Base-by-base conservation (phyloP, 495 filamentous ascomycete genomes). In the Penicillium canescens region DNA sequence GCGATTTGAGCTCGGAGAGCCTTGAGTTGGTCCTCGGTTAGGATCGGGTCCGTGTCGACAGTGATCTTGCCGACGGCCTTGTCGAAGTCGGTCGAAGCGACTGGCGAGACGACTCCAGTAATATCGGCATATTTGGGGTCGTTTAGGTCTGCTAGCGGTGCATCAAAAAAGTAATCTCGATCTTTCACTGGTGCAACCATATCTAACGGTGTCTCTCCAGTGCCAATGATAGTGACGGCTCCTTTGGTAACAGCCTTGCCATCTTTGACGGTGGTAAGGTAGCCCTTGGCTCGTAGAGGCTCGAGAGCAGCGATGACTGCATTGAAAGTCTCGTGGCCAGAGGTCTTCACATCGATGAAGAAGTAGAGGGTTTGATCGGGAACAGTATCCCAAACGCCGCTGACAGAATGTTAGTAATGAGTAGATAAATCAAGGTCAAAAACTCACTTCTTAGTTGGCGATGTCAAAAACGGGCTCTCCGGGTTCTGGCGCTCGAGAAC, bases 181-280 rank as follows among this genome's bases (percentile, higher is more conserved):
- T 78, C 62, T 6, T 65, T 46, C 31, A 80, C 65, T 21, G 76
- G 68, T 28, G 75, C 72, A 9, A 88, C 74, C 61, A 77, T 69
- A 41, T 88, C 78, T 51, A 93, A 86, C 0, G 90, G 88, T 0
- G 89, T 85, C 53, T 87, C 85, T 13, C 91, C 91, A 0, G 91
- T 92, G 1, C 83, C 89, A 7, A 95, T 87, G 4, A 95, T 80
- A 4, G 90, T 95, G 14, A 96, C 65, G 5, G 86, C 83, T 3
- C 86, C 75, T 16, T 61, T 52, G 38, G 60, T 65, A 8, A 77
- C 56, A 28, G 71, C 74, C 5, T 75, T 77, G 44, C 85, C 71
- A 52, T 66, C 72, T 41, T 84, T 73, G 31, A 83, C 70, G 37
- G 75, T 81, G 5, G 78, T 83, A 5, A 91, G 71, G 68, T 83